These are phyloP conservation scores for Hippophae tibetana DNA, from an alignment of 306 rosid genomes.

Conservation along the genomic window DNA sequence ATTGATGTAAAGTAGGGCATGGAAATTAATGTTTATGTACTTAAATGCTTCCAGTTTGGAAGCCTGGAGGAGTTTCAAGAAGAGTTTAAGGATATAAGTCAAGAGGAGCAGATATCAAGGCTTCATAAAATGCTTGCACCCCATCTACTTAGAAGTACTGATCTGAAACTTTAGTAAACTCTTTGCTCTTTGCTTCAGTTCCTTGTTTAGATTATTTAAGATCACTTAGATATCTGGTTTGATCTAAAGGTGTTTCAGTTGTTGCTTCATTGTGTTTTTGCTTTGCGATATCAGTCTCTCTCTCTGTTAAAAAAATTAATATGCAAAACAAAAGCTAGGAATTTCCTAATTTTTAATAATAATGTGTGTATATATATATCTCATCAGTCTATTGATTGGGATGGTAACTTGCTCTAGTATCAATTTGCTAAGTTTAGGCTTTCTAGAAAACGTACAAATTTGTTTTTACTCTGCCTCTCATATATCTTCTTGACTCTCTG, in stretches of 20 bases:
- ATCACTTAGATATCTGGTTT: neutral
- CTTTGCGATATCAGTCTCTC: neutral
- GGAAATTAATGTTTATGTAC: constrained; percentile 18
- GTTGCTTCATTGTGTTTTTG: constrained; percentile 5
- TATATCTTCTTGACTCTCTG: no score
- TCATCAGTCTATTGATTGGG: no score
- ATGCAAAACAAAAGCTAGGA: neutral
- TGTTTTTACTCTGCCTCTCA: no score
- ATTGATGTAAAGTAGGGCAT: constrained; percentile 12
- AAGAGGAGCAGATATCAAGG: constrained; percentile 92
- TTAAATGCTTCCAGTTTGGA: constrained; percentile 55
- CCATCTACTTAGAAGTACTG: constrained; percentile 86
- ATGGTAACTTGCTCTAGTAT: no score
- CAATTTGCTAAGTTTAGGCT: no score
- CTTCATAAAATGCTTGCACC: constrained; percentile 98
- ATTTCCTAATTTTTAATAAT: neutral
- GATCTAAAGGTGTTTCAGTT: constrained; percentile 6
- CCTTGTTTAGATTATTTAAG: constrained; percentile 7
- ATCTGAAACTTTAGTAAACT: constrained; percentile 23
- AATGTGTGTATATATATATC: no score
- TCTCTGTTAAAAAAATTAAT: neutral
- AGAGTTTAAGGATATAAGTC: constrained; percentile 95
- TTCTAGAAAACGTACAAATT: no score
- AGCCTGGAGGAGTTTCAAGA: constrained; percentile 98
- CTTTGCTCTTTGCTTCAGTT: neutral